phyloP scores from a whole-genome alignment of 2,329 filamentous ascomycete genomes.

The Ophiostoma fasciatum region DNA sequence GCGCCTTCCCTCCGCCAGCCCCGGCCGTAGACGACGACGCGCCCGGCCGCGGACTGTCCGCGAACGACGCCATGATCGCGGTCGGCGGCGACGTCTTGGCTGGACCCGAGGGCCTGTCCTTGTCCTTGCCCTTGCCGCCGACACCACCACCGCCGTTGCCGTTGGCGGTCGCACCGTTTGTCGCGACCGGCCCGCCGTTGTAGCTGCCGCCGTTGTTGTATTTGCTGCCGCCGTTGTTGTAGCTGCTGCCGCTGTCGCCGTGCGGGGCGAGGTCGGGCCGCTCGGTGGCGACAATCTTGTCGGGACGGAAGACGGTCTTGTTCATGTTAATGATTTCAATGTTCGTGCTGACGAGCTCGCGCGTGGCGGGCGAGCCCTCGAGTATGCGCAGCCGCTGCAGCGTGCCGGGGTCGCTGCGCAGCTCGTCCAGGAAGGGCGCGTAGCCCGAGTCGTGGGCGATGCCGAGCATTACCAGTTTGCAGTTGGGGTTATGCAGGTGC shows the following conservation, averaged over 20 bases:
- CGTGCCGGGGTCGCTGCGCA: constrained; percentile 29
- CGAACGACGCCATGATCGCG: too few relatives aligned
- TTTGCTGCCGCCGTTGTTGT: too few relatives aligned
- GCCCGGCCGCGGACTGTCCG: too few relatives aligned
- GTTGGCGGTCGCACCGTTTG: constrained; percentile 4
- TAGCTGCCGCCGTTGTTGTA: too few relatives aligned
- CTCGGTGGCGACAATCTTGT: constrained; percentile 35
- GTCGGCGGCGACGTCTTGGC: background rate
- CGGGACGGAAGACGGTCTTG: constrained; percentile 34
- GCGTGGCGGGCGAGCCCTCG: constrained; percentile 36
- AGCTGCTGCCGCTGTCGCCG: too few relatives aligned
- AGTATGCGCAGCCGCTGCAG: constrained; percentile 35
- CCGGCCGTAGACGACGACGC: too few relatives aligned
- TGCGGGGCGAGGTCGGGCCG: too few relatives aligned
- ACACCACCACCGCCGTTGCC: too few relatives aligned
- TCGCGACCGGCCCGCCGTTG: background rate
- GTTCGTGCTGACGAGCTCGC: constrained; percentile 31
- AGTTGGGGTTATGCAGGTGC: constrained; percentile 45
- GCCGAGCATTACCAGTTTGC: constrained; percentile 45
- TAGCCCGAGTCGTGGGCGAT: constrained; percentile 48
- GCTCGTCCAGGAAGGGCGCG: constrained; percentile 41
- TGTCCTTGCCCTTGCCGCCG: too few relatives aligned
- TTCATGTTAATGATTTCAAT: constrained; percentile 31
- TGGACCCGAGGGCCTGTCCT: background rate
- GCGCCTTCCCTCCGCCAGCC: too few relatives aligned